Percentiles rank a stretch among this genome's conserved stretches.
Conservation (phyloP, 2,329 filamentous ascomycete species). For the Mycosphaerella arachidis region DNA sequence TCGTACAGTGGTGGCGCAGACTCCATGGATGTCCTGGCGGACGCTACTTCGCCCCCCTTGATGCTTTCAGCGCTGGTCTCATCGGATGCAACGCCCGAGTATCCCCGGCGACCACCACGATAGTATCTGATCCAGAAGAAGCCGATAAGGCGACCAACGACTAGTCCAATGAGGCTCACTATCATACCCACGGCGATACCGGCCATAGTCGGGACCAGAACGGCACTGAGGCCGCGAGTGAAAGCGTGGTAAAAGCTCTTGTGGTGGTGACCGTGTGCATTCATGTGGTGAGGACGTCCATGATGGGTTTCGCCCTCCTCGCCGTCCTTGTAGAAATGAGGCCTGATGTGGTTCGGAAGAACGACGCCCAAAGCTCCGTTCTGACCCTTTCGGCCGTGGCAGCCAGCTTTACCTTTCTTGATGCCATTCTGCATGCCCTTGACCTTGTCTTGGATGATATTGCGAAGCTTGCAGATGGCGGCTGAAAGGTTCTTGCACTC, state of each 20-base stretch:
- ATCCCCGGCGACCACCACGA: conserved; percentile 42
- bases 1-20: conserved; percentile 30
- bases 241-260: conserved; percentile 40
- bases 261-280: conserved; percentile 35
- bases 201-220: conserved; percentile 64
- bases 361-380: conserved; percentile 14
- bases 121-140: conserved; percentile 55
- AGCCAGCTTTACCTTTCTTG: conserved; percentile 23
- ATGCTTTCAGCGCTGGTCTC: conserved; percentile 10
- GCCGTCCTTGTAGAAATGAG: conserved; percentile 26
- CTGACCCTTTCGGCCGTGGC: conserved; percentile 28
- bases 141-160: conserved; percentile 58
- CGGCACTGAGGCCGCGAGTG: conserved; percentile 55
- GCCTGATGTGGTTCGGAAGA: conserved; percentile 27
- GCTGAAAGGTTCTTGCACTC: conserved; percentile 40
- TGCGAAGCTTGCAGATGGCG: conserved; percentile 54
- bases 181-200: conserved; percentile 65
- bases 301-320: conserved; percentile 25
- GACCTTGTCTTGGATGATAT: conserved; percentile 46
- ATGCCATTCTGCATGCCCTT: conserved; percentile 37
- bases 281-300: conserved; percentile 33
- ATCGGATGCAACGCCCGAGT: conserved; percentile 25
- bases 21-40: conserved; percentile 9
- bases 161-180: conserved; percentile 64
- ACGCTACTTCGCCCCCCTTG: conserved; percentile 16